phyloP scores from a whole-genome alignment of 345 rosid genomes.

The Eutrema heterophyllum region DNA sequence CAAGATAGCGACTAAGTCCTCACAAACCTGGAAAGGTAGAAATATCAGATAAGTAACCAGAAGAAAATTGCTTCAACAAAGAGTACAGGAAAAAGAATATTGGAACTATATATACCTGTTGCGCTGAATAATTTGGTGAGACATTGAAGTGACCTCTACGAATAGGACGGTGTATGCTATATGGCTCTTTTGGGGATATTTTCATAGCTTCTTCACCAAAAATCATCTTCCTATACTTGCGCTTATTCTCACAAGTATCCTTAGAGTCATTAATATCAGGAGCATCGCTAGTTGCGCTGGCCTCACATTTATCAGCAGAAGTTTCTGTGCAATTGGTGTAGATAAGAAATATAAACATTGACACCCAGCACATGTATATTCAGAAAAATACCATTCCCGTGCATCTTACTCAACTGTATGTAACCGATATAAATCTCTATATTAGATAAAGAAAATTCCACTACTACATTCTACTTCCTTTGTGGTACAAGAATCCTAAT shows the following conservation, averaged over 20 bases:
- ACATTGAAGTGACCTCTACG: slow-evolving; percentile 93
- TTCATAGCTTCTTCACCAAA: slow-evolving; percentile 87
- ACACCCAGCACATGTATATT: background rate
- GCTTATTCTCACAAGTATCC: slow-evolving; percentile 38
- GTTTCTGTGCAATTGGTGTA: slow-evolving; percentile 37
- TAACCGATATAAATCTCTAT: background rate
- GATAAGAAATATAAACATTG: background rate
- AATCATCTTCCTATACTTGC: slow-evolving; percentile 47
- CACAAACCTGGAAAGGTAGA: slow-evolving; percentile 55
- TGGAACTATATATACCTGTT: slow-evolving; percentile 50
- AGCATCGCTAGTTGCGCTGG: slow-evolving; percentile 29
- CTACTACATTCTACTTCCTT: background rate
- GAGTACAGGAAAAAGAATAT: background rate
- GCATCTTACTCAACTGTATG: background rate
- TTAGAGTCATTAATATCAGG: slow-evolving; percentile 32
- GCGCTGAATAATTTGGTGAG: slow-evolving; percentile 69
- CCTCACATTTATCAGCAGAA: slow-evolving; percentile 35
- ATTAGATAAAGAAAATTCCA: background rate
- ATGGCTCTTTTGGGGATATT: slow-evolving; percentile 77
- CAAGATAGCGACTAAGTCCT: slow-evolving; percentile 80
- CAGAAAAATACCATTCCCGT: background rate
- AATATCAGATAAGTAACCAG: background rate
- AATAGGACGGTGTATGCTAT: slow-evolving; percentile 68
- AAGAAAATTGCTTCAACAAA: background rate
- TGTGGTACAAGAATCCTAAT: background rate